Conservation (phyloP, 2,329 filamentous ascomycete genomes). For the Fusarium tjaetaba region DNA sequence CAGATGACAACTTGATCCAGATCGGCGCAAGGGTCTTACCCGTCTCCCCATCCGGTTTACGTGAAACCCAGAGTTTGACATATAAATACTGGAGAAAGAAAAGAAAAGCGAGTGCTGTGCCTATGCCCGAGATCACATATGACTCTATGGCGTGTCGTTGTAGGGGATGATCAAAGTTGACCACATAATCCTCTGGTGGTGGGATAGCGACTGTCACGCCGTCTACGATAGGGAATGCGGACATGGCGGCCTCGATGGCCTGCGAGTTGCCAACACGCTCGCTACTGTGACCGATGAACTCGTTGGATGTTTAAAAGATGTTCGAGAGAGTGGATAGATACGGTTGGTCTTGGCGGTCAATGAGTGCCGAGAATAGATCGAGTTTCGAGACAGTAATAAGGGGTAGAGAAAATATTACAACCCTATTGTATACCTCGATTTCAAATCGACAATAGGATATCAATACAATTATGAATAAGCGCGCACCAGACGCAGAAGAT, state of each 20-base stretch:
- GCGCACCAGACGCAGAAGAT: background rate
- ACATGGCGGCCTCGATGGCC: conserved; percentile 6
- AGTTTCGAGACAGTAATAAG: background rate
- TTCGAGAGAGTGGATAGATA: background rate
- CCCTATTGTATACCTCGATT: background rate
- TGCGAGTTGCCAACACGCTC: background rate
- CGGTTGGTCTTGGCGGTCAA: background rate
- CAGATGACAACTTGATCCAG: background rate
- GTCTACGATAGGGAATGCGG: conserved; percentile 26
- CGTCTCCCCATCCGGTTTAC: conserved; percentile 31
- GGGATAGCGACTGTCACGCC: conserved; percentile 31
- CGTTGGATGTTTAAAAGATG: background rate
- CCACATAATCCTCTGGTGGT: conserved; percentile 46
- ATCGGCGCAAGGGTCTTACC: conserved; percentile 11
- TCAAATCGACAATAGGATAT: background rate
- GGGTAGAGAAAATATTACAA: background rate
- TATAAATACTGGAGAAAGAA: conserved; percentile 42
- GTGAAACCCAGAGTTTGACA: conserved; percentile 38
- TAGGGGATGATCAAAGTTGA: conserved; percentile 49
- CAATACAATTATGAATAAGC: background rate
- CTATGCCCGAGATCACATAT: conserved; percentile 33
- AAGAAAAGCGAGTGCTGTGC: conserved; percentile 31
- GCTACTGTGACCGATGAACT: background rate
- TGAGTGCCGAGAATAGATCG: background rate
- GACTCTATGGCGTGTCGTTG: conserved; percentile 31